Evolutionary conservation across 2,329 filamentous ascomycete species (phyloP), one percentile per base, ranked within the genome.

Genomic region (Cercospora beticola): DNA sequence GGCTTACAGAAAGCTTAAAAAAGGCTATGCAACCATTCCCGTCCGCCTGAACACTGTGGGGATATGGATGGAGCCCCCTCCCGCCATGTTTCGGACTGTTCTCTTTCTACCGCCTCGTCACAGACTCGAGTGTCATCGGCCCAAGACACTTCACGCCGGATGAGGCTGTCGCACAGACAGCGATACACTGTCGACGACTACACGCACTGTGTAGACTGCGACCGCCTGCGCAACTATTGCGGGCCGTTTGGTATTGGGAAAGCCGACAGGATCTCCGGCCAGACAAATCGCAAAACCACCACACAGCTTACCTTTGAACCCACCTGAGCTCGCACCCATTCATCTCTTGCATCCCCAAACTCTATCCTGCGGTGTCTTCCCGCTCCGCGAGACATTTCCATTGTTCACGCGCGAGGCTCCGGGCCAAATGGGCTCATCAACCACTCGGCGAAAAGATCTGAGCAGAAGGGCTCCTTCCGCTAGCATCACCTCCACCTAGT

Each of bases 41-140:
- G 64, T 58, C 46, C 62, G 68, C 68, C 58, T 69, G 58, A 59
- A 58, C 26, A 62, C 64, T 71, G 71, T 73, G 71, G 70, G 70
- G 72, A 68, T 71, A 71, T 73, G 70, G 68, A 66, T 68, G 40
- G 62, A 65, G 68, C 57, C 68, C 73, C 69, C 70, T 72, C 67
- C 71, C 70, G 72, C 66, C 61, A 62, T 71, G 69, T 75, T 70
- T 75, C 72, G 72, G 71, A 73, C 57, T 65, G 69, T 65, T 61
- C 65, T 66, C 54, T 61, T 68, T 56, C 56, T 54, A 65, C 70
- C 58, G 46, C 59, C 61, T 72, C 33, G 43, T 21, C 62, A 23
- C 28, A 8, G 21, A 21, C 33, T 21, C 52, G 49, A 52, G 18
- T 64, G 31, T 30, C 26, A 57, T 54, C 21, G 62, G 26, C 52